These are phyloP conservation scores for Pestalotiopsis fici DNA, from an alignment of 2,329 filamentous ascomycete species.

Conservation along the genomic window DNA sequence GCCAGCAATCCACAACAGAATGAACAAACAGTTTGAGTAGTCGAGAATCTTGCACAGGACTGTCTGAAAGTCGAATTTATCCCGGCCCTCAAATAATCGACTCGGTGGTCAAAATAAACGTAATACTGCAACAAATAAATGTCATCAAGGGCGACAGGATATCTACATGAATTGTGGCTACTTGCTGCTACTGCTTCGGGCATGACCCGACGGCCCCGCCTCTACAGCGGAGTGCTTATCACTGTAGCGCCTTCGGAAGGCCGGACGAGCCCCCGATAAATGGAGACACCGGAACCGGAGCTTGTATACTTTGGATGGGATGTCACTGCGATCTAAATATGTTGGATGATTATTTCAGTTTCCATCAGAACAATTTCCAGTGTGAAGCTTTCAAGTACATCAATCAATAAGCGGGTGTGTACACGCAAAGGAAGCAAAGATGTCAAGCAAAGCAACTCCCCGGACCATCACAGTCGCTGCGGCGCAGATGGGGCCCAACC, in stretches of 20 bases:
- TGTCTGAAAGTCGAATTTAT: not conserved
- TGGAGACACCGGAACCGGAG: not conserved
- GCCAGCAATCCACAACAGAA: not conserved
- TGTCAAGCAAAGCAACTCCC: conserved; percentile 3
- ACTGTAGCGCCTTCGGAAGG: not conserved
- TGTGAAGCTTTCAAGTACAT: not conserved
- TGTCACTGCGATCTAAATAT: not conserved
- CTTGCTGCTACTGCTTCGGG: not conserved
- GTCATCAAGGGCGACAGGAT: not conserved
- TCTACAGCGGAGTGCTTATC: conserved; percentile 2
- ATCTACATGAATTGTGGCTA: conserved; percentile 4
- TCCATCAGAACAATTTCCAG: not conserved
- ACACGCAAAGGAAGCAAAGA: not conserved
- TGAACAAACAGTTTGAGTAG: not conserved
- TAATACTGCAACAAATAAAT: not conserved
- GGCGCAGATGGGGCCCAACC: conserved; percentile 52
- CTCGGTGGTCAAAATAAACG: not conserved
- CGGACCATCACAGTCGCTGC: conserved; percentile 46
- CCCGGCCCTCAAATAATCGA: not conserved
- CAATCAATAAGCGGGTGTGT: not conserved
- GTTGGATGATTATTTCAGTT: no score
- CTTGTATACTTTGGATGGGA: not conserved
- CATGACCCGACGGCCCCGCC: not conserved
- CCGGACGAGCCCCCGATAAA: not conserved
- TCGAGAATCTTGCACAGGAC: not conserved